Base-by-base conservation (phyloP, 768 basidiomycete genomes). In the Rhodosporidiobolus sp. region DNA sequence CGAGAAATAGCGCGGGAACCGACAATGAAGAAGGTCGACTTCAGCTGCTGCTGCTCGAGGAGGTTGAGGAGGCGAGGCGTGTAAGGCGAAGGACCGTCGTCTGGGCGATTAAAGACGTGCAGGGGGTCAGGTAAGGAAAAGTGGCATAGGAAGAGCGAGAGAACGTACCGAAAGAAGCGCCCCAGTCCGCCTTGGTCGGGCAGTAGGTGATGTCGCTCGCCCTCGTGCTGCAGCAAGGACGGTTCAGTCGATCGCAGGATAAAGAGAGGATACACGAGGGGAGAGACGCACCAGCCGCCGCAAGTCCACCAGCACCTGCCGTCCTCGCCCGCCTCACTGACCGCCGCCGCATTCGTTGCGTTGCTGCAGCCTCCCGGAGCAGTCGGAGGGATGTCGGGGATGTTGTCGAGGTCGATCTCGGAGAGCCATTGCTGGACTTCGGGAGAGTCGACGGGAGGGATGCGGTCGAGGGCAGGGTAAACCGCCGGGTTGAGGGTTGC, bases 241-340 rank as follows among this genome's bases (percentile, higher is more conserved):
- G 89, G 91, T 90, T 90, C 91, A 81, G 89, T 90, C 34, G 86
- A 14, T 3, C n/a, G 4, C 11, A 1, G 6, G 19, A 5, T 4
- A 26, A 49, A 52, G 30, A 20, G 26, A 57, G 11, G 19, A 0
- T 26, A 84, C 85, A 58, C 75, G 67, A 14, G n/a, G n/a, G n/a
- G n/a, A n/a, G n/a, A n/a, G 88, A 84, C 22, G 87, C 87, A 46
- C 76, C 83, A 84, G 19, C 88, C 88, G 77, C 91, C 90, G 77
- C 92, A 94, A 38, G 92, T 90, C 92, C 92, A 94, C 92, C 92
- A 94, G 55, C 91, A 91, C 75, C 86, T 86, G 56, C 80, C 80
- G n/a, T 85, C 82, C 46, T 88, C 86, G 55, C 88, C 80, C 0
- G 85, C 82, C 9, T 86, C 86, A 8, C 86, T 86, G 10, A 73